Evolutionary conservation across 2,329 filamentous ascomycete species (phyloP), one percentile per base, ranked within the genome.

Genomic region (Microsporum ferrugineum): DNA sequence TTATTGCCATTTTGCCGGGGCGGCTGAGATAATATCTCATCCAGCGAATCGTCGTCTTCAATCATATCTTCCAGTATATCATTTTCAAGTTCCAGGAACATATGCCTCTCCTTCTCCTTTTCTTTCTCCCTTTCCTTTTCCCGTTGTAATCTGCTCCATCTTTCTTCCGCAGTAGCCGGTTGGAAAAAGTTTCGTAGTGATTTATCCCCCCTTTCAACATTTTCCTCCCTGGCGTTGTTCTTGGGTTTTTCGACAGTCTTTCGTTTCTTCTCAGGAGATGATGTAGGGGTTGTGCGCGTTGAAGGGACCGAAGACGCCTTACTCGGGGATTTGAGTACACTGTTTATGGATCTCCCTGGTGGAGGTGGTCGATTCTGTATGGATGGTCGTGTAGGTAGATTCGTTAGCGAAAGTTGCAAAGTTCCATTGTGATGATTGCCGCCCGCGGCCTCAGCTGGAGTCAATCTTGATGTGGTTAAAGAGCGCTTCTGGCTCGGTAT

Each of bases 131-230:
- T n/a, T 65, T 65, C 59, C 12, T 38, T 51, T 12, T 63, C 60
- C 6, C 27, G 34, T 38, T 17, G 34, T 31, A 58, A 14, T 31
- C 61, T 62, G 59, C 51, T 68, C 73, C 73, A 75, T 71, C 73
- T 69, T 60, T 76, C 71, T 49, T 73, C 70, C 36, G 75, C 71
- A 23, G 68, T 72, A n/a, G 71, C 70, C 38, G 72, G 70, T 12
- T 67, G 67, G 59, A 78, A 78, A 64, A 77, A 77, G n/a, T 64
- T 71, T 47, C 75, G 72, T 12, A 78, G 63, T 1, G 76, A 74
- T 57, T 71, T 74, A 2, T 67, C 65, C 51, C 69, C 68, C 3
- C 64, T 60, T 33, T 60, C 64, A 51, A 47, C 23, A 4, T 34
- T 36, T 5, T 61, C 17, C 7, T 62, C 70, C 57, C 64, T 68